These are phyloP conservation scores for Penicillium maclennaniae DNA, from an alignment of 495 filamentous ascomycete genomes.

Conservation along the genomic window DNA sequence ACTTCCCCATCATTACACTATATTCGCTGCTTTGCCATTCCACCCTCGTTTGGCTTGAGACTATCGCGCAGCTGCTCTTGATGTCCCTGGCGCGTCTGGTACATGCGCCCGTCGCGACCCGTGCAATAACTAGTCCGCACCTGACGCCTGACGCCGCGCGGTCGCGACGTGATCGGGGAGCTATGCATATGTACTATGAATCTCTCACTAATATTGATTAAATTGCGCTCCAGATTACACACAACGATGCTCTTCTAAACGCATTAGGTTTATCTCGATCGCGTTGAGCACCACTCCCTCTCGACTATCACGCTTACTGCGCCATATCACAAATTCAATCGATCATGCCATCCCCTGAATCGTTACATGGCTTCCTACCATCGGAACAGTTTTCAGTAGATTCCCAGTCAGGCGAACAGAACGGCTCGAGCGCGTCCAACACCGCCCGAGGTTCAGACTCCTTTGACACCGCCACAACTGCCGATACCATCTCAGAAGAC, in stretches of 20 bases:
- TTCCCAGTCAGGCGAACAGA: slow-evolving; percentile 26
- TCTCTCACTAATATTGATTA: slow-evolving; percentile 14
- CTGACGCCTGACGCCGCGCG: slow-evolving; percentile 5
- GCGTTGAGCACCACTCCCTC: slow-evolving; percentile 19
- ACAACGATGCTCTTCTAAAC: slow-evolving; percentile 40
- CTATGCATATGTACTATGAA: background rate
- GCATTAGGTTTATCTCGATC: slow-evolving; percentile 15
- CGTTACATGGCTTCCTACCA: slow-evolving; percentile 20
- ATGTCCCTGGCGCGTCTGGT: slow-evolving; percentile 1
- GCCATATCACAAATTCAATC: slow-evolving; percentile 5
- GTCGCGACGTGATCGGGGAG: slow-evolving; percentile 11
- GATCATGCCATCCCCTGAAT: slow-evolving; percentile 41
- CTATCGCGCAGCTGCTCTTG: background rate
- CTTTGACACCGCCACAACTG: slow-evolving; percentile 16
- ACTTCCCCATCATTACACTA: slow-evolving; percentile 2
- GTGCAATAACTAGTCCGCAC: slow-evolving; percentile 12
- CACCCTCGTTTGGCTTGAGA: background rate
- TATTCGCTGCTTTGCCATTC: background rate
- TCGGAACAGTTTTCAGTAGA: slow-evolving; percentile 24
- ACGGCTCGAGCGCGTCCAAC: slow-evolving; percentile 23
- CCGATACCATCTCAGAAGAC: slow-evolving; percentile 47
- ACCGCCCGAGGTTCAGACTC: slow-evolving; percentile 23
- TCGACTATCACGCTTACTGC: slow-evolving; percentile 22
- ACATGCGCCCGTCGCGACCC: slow-evolving; percentile 26
- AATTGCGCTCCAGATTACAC: slow-evolving; percentile 14